These are phyloP conservation scores for Cutaneotrichosporon sp. DNA, from an alignment of 1,284 basidiomycete species.

Conservation along the genomic window DNA sequence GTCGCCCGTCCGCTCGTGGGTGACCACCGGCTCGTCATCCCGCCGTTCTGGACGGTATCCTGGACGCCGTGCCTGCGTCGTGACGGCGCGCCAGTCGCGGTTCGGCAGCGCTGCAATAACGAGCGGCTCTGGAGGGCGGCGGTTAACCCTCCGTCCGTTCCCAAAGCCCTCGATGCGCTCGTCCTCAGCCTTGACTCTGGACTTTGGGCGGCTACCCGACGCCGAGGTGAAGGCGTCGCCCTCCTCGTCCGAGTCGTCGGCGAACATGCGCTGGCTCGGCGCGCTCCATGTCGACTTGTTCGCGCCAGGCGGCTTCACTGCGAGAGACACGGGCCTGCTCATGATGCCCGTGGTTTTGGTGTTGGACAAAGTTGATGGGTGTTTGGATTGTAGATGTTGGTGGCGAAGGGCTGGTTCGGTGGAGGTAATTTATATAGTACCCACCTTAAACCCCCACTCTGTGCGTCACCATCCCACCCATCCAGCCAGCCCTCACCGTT, in stretches of 20 bases:
- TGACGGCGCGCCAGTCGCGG: slow-evolving; percentile 77
- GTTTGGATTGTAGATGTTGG: neutral
- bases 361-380: neutral
- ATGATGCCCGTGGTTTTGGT: slow-evolving; percentile 29
- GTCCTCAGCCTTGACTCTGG: slow-evolving; percentile 49
- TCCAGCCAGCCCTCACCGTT: neutral
- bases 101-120: slow-evolving; percentile 81
- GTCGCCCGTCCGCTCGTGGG: slow-evolving; percentile 60
- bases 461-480: neutral
- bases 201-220: neutral
- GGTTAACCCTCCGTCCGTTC: slow-evolving; percentile 53
- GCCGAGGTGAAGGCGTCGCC: slow-evolving; percentile 32
- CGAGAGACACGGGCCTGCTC: slow-evolving; percentile 51
- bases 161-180: slow-evolving; percentile 73
- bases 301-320: slow-evolving; percentile 39
- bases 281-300: slow-evolving; percentile 22
- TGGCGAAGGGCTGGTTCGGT: neutral
- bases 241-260: slow-evolving; percentile 41
- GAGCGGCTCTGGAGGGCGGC: slow-evolving; percentile 63
- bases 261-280: slow-evolving; percentile 45
- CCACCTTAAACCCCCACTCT: neutral
- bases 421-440: neutral
- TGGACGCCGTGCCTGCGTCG: slow-evolving; percentile 52
- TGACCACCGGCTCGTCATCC: slow-evolving; percentile 50
- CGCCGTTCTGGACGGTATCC: slow-evolving; percentile 62